These are phyloP conservation scores for Ogataea sp. DNA, from an alignment of 805 yeast species.

Conservation along the genomic window DNA sequence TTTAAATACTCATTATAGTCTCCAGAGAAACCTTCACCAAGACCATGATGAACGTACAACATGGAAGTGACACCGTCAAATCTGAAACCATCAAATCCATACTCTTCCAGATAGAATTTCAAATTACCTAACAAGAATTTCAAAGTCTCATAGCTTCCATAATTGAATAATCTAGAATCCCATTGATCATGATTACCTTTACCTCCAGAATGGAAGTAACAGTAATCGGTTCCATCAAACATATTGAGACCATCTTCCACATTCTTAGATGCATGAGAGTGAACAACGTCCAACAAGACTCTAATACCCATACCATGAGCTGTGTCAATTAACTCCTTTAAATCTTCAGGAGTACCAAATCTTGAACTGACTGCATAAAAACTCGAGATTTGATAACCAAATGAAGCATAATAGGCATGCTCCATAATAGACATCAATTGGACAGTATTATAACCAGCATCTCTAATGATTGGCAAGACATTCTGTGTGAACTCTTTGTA, in stretches of 20 bases:
- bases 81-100: constrained; percentile 88
- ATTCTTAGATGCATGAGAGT: constrained; percentile 92
- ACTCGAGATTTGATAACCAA: constrained; percentile 94
- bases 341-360: constrained; percentile 91
- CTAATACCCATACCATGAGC: constrained; percentile 86
- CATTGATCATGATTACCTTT: constrained; percentile 86
- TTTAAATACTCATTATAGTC: constrained; percentile 87
- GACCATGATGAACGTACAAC: constrained; percentile 89
- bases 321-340: constrained; percentile 81
- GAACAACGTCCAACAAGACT: constrained; percentile 87
- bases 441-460: constrained; percentile 84
- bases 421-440: constrained; percentile 99
- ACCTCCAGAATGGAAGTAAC: constrained; percentile 82
- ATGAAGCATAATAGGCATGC: constrained; percentile 96
- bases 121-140: constrained; percentile 79
- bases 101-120: constrained; percentile 75
- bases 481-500: constrained; percentile 78
- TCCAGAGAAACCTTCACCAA: constrained; percentile 84
- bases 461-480: constrained; percentile 75
- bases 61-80: constrained; percentile 96
- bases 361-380: constrained; percentile 88
- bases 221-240: constrained; percentile 94
- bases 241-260: constrained; percentile 87
- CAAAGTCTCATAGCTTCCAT: constrained; percentile 85
- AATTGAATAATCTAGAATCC: constrained; percentile 95